Conservation (phyloP, 2,329 filamentous ascomycete species). For the Chalaropsis thielavioides region DNA sequence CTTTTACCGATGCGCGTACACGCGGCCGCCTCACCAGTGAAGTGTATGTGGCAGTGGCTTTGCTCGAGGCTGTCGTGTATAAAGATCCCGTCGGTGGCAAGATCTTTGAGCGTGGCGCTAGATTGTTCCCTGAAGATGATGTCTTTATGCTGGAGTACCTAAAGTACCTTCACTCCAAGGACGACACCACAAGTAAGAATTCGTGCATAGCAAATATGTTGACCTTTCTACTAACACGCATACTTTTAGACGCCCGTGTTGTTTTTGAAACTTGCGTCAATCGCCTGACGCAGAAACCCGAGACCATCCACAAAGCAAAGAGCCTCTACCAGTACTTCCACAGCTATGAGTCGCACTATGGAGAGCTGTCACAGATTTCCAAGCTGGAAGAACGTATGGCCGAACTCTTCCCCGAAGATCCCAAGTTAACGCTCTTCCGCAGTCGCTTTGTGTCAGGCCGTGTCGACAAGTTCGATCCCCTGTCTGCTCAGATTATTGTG, state of each 20-base stretch:
- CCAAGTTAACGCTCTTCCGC: conserved; percentile 58
- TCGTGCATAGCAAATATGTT: conserved; percentile 10
- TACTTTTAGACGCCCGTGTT: conserved; percentile 62
- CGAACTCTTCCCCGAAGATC: conserved; percentile 83
- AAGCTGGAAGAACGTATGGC: conserved; percentile 87
- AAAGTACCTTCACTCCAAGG: conserved; percentile 82
- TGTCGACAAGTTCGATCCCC: conserved; percentile 57
- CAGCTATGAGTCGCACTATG: conserved; percentile 86
- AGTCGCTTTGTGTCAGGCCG: conserved; percentile 53
- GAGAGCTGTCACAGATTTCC: conserved; percentile 77
- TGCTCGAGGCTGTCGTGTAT: conserved; percentile 92
- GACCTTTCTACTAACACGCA: conserved; percentile 18
- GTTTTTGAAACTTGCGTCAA: conserved; percentile 92
- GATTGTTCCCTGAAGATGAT: conserved; percentile 87
- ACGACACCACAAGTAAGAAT: conserved; percentile 76
- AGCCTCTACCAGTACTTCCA: conserved; percentile 85
- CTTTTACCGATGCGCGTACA: conserved; percentile 79
- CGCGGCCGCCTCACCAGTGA: conserved; percentile 82
- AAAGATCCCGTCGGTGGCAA: conserved; percentile 84
- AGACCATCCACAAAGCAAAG: conserved; percentile 61
- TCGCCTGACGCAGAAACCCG: conserved; percentile 62
- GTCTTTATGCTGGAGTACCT: conserved; percentile 89
- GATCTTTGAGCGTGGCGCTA: conserved; percentile 89
- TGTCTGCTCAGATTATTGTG: conserved; percentile 65
- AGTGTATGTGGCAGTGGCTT: conserved; percentile 82